phyloP scores from a whole-genome alignment of 2,329 filamentous ascomycete species.

The Huntiella decipiens region DNA sequence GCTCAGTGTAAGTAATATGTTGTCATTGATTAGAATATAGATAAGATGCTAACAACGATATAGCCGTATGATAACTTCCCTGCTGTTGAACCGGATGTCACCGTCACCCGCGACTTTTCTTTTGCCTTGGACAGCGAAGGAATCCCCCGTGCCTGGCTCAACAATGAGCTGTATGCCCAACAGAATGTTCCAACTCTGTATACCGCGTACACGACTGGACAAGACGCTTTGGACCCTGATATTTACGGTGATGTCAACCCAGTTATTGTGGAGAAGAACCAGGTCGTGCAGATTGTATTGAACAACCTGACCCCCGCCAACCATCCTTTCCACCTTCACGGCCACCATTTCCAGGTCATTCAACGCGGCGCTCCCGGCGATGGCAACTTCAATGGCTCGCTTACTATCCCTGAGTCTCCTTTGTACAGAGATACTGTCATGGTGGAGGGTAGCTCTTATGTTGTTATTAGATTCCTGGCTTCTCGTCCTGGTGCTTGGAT shows the following conservation, averaged over 20 bases:
- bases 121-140: slow-evolving; percentile 44
- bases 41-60: not conserved
- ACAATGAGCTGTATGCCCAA: slow-evolving; percentile 34
- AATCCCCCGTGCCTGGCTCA: slow-evolving; percentile 27
- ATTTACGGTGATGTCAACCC: slow-evolving; percentile 27
- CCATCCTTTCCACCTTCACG: slow-evolving; percentile 36
- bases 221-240: slow-evolving; percentile 22
- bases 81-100: slow-evolving; percentile 9
- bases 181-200: slow-evolving; percentile 56
- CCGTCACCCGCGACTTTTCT: slow-evolving; percentile 21
- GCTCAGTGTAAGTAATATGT: slow-evolving; percentile 24
- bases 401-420: slow-evolving; percentile 17
- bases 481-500: slow-evolving; percentile 29
- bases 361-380: slow-evolving; percentile 13
- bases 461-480: slow-evolving; percentile 26
- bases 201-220: slow-evolving; percentile 41
- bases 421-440: slow-evolving; percentile 32
- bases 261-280: slow-evolving; percentile 21
- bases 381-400: slow-evolving; percentile 18
- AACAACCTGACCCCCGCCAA: slow-evolving; percentile 31
- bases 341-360: slow-evolving; percentile 36
- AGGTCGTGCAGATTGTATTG: slow-evolving; percentile 28
- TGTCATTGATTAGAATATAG: not conserved
- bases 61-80: slow-evolving; percentile 43
- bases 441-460: slow-evolving; percentile 27